Conservation (phyloP, 306 rosid species). For the Arachis stenosperma region DNA sequence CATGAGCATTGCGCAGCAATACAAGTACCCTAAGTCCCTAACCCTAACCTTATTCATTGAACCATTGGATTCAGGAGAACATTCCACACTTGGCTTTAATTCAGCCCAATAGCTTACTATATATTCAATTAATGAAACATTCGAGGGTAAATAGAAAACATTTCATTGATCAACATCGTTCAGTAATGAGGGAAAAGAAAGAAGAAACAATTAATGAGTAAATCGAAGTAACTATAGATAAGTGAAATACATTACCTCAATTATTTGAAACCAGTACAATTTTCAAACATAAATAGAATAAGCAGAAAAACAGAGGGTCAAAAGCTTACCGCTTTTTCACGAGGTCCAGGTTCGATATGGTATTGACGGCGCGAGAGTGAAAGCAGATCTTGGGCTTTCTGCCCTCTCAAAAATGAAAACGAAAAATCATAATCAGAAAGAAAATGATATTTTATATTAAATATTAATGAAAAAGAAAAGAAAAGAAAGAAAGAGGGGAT, state of each 20-base stretch:
- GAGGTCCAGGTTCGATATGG: slow-evolving; percentile 77
- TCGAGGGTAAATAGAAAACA: not conserved
- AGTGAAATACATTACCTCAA: no score
- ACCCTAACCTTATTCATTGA: not conserved
- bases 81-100: slow-evolving; percentile 7
- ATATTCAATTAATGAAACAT: not conserved
- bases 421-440: not conserved
- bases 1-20: not conserved
- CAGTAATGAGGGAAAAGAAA: not conserved
- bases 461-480: not conserved
- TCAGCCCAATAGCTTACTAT: not conserved
- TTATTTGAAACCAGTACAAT: no score
- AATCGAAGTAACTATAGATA: no score
- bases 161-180: slow-evolving; percentile 4
- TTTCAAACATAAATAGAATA: no score
- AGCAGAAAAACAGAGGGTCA: no score
- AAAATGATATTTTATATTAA: not conserved
- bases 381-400: slow-evolving; percentile 51
- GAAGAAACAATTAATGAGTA: no score
- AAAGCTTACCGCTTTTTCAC: slow-evolving; percentile 82
- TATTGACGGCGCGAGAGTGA: slow-evolving; percentile 67
- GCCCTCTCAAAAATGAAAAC: not conserved
- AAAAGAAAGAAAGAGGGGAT: not conserved
- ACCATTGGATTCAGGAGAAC: not conserved
- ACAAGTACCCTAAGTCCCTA: not conserved